Percentiles rank a stretch among this genome's conserved stretches.
Conservation (phyloP, 1,284 basidiomycete species). For the Mixia osmundae region DNA sequence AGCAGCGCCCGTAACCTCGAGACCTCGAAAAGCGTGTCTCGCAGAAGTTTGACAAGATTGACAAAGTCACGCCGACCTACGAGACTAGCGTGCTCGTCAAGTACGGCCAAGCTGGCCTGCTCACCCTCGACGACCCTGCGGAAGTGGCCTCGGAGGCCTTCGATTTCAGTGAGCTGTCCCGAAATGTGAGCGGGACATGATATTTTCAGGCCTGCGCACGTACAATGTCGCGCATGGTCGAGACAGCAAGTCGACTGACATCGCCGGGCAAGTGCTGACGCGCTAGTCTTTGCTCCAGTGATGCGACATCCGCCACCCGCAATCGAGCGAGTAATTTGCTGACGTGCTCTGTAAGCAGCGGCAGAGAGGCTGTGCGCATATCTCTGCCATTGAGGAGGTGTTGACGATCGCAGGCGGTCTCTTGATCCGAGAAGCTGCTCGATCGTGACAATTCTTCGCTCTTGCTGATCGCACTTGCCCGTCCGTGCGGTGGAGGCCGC, state of each 20-base stretch:
- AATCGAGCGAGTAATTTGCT: conserved; percentile 8
- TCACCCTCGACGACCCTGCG: conserved; percentile 33
- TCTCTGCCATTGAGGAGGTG: no score
- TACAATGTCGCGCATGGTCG: conserved; percentile 52
- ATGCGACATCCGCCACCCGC: conserved; percentile 47
- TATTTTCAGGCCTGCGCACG: conserved; percentile 6
- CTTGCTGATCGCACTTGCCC: neutral
- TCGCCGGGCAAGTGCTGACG: conserved; percentile 72
- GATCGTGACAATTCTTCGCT: neutral
- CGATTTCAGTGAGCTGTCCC: conserved; percentile 31
- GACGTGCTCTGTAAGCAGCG: conserved; percentile 13
- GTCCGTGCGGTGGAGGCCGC: neutral
- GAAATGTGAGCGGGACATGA: neutral
- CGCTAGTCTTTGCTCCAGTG: conserved; percentile 68
- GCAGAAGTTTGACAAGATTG: conserved; percentile 56
- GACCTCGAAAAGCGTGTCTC: conserved; percentile 61
- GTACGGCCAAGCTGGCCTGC: conserved; percentile 8
- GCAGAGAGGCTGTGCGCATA: conserved; percentile 12
- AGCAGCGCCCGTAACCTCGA: conserved; percentile 56
- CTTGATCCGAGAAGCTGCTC: neutral
- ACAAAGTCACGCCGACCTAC: conserved; percentile 66
- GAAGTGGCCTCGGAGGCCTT: conserved; percentile 47
- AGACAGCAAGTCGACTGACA: conserved; percentile 61
- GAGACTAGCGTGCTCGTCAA: conserved; percentile 23
- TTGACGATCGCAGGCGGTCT: neutral